Evolutionary conservation across 2,329 filamentous ascomycete species (phyloP), one percentile per base, ranked within the genome.

Genomic region (Bipolaris cookei): DNA sequence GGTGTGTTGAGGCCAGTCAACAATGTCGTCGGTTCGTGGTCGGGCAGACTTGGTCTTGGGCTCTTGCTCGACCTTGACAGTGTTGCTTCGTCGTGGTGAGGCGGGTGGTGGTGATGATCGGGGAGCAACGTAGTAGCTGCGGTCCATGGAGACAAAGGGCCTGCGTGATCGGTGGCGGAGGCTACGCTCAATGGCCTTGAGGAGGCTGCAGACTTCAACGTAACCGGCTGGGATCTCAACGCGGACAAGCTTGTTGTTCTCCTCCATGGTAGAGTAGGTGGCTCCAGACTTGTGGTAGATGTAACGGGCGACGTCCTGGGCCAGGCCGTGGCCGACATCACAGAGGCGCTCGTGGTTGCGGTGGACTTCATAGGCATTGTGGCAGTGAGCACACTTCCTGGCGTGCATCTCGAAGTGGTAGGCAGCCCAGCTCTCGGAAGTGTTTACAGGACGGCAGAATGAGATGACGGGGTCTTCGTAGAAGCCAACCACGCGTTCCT

Each of bases 361-460:
- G 73, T 78, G 74, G 54, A 78, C 77, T 32, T 78, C 71, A 59
- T 79, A 78, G 2, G 80, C 79, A 62, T 80, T 70, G 63, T 72
- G 69, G 76, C 81, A 83, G 56, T 74, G 70, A 42, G 62, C 67
- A 69, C 81, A 83, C 58, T 73, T 74, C 47, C 75, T 74, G 34
- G 79, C 79, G 69, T 83, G 81, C 56, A 69, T 73, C 64, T 82
- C 80, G 56, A 81, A 82, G 73, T 80, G 69, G 71, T 81, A 80
- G 53, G 79, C 67, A 1, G 77, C 76, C 79, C 79, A 81, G 59
- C 74, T 76, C 69, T 82, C 80, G 35, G 72, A 63, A 4, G 67
- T 66, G 56, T 74, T 77, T 35, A 78, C 67, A 25, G 78, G 77
- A 45, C 80, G 76, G 4, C 77, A 77, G 64, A 77, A 68, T 18